These are phyloP conservation scores for Mucor piriformis DNA, from an alignment of 371 early-diverging fungal species.

Conservation along the genomic window DNA sequence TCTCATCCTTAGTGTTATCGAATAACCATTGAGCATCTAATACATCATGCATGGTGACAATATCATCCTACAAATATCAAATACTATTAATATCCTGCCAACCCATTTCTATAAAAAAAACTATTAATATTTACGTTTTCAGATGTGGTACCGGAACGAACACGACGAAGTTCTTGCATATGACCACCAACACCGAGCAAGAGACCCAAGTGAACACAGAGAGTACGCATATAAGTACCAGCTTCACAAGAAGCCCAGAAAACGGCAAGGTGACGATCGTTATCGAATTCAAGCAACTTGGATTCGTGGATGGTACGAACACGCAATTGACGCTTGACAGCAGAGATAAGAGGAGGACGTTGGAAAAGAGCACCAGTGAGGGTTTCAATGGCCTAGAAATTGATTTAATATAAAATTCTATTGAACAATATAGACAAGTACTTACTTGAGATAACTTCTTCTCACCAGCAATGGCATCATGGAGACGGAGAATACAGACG, in stretches of 20 bases:
- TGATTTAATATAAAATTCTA: too few species aligned
- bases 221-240: conserved; percentile 99
- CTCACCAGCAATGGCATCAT: conserved; percentile 89
- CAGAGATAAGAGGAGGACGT: conserved; percentile 99
- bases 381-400: conserved; percentile 81
- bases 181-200: conserved; percentile 97
- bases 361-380: conserved; percentile 99
- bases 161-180: conserved; percentile 99
- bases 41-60: conserved; percentile 99
- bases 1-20: conserved; percentile 95
- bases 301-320: conserved; percentile 98
- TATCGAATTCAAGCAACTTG: conserved; percentile 96
- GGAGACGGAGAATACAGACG: conserved; percentile 95
- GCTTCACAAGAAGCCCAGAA: conserved; percentile 99
- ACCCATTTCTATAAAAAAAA: background rate
- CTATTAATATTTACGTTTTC: conserved; percentile 70
- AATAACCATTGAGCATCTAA: conserved; percentile 98
- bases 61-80: conserved; percentile 66
- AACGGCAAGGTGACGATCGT: conserved; percentile 93
- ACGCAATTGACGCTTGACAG: conserved; percentile 99
- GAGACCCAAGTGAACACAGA: conserved; percentile 99
- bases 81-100: background rate
- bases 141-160: conserved; percentile 92
- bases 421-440: too few species aligned
- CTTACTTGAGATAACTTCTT: conserved; percentile 78